Evolutionary conservation across 306 rosid species (phyloP).

Genomic region (Trifolium fragiferum): DNA sequence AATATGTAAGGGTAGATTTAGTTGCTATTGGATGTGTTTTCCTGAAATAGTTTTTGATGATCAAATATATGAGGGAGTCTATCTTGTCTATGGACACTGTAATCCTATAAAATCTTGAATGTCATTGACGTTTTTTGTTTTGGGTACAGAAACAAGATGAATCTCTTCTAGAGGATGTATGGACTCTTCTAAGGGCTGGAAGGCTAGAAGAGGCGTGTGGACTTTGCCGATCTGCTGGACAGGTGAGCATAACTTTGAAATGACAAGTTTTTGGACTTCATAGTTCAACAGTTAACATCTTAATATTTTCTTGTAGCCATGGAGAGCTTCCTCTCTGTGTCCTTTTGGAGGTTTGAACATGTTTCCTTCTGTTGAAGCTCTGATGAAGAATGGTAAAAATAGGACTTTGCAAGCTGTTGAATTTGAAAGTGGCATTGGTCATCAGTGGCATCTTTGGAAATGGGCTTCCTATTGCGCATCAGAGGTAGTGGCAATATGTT

Average conservation of each 20-base stretch:
- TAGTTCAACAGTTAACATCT: slow-evolving; percentile 40
- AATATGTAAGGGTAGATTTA: slow-evolving; percentile 30
- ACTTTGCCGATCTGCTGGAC: slow-evolving; percentile 96
- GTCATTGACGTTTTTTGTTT: slow-evolving; percentile 20
- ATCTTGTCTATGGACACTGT: background rate
- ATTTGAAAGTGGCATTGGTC: slow-evolving; percentile 92
- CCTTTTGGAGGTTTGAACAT: slow-evolving; percentile 82
- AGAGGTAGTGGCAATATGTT: slow-evolving; percentile 65
- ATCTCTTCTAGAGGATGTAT: slow-evolving; percentile 93
- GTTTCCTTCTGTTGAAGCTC: slow-evolving; percentile 86
- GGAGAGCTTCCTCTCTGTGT: slow-evolving; percentile 95
- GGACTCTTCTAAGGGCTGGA: slow-evolving; percentile 97
- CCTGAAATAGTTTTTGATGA: slow-evolving; percentile 18
- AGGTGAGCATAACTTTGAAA: slow-evolving; percentile 57
- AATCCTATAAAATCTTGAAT: slow-evolving; percentile 25
- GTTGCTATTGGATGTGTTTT: slow-evolving; percentile 29
- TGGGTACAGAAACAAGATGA: slow-evolving; percentile 88
- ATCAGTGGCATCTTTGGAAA: slow-evolving; percentile 98
- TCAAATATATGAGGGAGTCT: slow-evolving; percentile 32
- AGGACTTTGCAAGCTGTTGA: slow-evolving; percentile 96
- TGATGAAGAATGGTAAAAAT: slow-evolving; percentile 75
- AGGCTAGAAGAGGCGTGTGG: slow-evolving; percentile 92
- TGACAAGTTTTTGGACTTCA: slow-evolving; percentile 29
- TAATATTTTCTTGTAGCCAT: slow-evolving; percentile 64
- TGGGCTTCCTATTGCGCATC: slow-evolving; percentile 99